Evolutionary conservation across 148 eudicot genomes (phyloP), one percentile per base, ranked within the genome.

Genomic region (Heliosperma pusillum): DNA sequence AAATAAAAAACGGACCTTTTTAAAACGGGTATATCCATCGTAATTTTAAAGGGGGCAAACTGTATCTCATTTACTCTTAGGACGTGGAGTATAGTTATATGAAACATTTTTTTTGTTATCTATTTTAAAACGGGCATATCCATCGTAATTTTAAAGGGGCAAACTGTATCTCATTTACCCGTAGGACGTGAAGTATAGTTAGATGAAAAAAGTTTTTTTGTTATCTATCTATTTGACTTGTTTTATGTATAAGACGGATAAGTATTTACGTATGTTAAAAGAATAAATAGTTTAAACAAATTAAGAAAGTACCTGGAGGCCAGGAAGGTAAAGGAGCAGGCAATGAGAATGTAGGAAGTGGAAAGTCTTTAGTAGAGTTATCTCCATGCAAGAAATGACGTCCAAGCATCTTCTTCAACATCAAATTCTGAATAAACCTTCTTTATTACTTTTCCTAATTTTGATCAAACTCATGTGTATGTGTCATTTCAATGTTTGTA

Each of bases 321-420:
- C 97, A 93, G 22, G 84, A 73, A 4, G 97, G 93, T 69, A 89
- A 72, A 33, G 97, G 89, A 52, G 87, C 86, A 59, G 97, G 93
- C 40, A 93, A 87, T 55, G 86, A 83, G 86, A 90, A 90, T 52
- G 78, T n/a, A 82, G 75, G 16, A 77, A 21, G 80, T 30, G 78
- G 82, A 17, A 52, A 52, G 17, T 59, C 42, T 50, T 74, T 73
- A 29, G 78, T 58, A 68, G 78, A 69, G 56, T 50, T 79, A 67
- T 62, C 83, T 85, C 87, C 77, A 50, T 45, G 12, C 70, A 83
- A 66, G 7, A 82, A 78, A 64, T 75, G 77, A 74, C 86, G 85
- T 7, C 82, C 87, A 68, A 81, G 55, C 87, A 88, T 85, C 59
- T 53, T 71, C 69, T 58, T 70, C 72, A 26, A 55, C 56, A 57